Percentiles rank a stretch among this genome's conserved stretches.
These are phyloP conservation scores for Neoascochyta sp. DNA, from an alignment of 2,329 filamentous ascomycete genomes.

Conservation along the genomic window DNA sequence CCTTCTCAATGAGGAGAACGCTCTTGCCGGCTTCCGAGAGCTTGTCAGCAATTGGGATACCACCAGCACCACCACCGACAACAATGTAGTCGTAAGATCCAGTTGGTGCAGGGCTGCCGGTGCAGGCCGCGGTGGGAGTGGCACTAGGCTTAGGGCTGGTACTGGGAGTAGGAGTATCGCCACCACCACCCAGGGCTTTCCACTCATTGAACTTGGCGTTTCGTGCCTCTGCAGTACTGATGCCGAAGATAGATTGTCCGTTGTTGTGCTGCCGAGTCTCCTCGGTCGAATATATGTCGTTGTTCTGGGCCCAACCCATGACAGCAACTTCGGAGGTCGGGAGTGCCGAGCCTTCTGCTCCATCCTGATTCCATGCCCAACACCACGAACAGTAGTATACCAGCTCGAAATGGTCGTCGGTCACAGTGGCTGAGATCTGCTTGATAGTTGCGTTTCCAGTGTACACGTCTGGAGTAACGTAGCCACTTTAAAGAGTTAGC, in stretches of 20 bases:
- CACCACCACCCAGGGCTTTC: constrained; percentile 35
- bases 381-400: constrained; percentile 61
- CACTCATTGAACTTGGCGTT: constrained; percentile 44
- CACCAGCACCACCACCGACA: constrained; percentile 60
- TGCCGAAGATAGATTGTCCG: constrained; percentile 53
- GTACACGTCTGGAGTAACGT: constrained; percentile 57
- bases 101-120: constrained; percentile 37
- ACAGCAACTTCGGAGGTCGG: constrained; percentile 39
- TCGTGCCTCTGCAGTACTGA: constrained; percentile 43
- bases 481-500: constrained; percentile 45
- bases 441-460: constrained; percentile 60
- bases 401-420: constrained; percentile 56
- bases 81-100: constrained; percentile 61
- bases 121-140: constrained; percentile 35
- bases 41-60: constrained; percentile 57
- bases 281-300: constrained; percentile 34
- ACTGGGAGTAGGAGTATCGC: constrained; percentile 25
- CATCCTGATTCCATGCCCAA: constrained; percentile 44
- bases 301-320: constrained; percentile 56
- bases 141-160: constrained; percentile 21
- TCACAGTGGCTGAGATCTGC: constrained; percentile 57
- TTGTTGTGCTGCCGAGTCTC: constrained; percentile 53
- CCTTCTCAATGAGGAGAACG: constrained; percentile 56
- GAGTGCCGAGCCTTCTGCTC: constrained; percentile 38
- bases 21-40: constrained; percentile 62